phyloP scores from a whole-genome alignment of 2,329 filamentous ascomycete genomes.

The Aureobasidium vineae region DNA sequence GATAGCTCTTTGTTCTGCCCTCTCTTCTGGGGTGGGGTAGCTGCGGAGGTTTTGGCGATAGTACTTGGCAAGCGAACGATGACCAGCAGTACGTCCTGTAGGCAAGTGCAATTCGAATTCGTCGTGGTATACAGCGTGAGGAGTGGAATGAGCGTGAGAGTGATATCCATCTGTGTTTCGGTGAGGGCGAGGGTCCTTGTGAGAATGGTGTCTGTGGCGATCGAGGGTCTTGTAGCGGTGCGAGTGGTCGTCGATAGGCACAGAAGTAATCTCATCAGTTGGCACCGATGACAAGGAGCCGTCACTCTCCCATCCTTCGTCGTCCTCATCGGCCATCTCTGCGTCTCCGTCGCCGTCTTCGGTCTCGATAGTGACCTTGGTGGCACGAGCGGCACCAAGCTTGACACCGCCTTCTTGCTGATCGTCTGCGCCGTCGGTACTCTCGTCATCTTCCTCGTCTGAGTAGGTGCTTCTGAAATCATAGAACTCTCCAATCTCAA shows the following conservation, averaged over 20 bases:
- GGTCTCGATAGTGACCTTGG: slow-evolving; percentile 46
- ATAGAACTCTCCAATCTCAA: slow-evolving; percentile 94
- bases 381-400: slow-evolving; percentile 60
- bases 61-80: slow-evolving; percentile 82
- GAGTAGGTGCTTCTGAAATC: slow-evolving; percentile 96
- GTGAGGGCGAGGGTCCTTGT: slow-evolving; percentile 67
- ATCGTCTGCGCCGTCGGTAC: slow-evolving; percentile 51
- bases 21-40: slow-evolving; percentile 76
- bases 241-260: slow-evolving; percentile 70
- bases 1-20: slow-evolving; percentile 65
- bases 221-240: slow-evolving; percentile 70
- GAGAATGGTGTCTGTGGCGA: slow-evolving; percentile 73
- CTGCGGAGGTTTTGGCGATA: slow-evolving; percentile 89
- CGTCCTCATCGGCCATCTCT: slow-evolving; percentile 54
- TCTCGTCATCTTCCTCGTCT: slow-evolving; percentile 65
- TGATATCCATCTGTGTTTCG: slow-evolving; percentile 75
- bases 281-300: slow-evolving; percentile 79
- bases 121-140: slow-evolving; percentile 78
- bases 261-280: slow-evolving; percentile 75
- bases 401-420: slow-evolving; percentile 61
- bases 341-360: slow-evolving; percentile 55
- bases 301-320: slow-evolving; percentile 94
- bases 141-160: slow-evolving; percentile 72
- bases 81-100: slow-evolving; percentile 82
- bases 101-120: slow-evolving; percentile 94